phyloP scores from a whole-genome alignment of 257 asterid species.

The Gentiana dahurica region DNA sequence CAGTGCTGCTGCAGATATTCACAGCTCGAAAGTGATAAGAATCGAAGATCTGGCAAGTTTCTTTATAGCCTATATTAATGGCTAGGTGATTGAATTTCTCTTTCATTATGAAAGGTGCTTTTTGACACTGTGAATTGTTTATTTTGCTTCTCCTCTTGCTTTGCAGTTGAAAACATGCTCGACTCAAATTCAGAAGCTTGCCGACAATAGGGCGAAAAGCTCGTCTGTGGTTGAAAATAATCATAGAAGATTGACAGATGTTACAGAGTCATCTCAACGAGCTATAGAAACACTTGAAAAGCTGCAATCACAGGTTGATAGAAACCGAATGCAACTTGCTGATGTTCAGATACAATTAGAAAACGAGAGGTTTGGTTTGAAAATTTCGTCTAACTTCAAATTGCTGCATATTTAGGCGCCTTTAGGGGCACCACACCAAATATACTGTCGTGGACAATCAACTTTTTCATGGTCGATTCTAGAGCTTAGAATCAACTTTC shows the following conservation, averaged over 20 bases:
- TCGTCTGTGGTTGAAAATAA: conserved; percentile 42
- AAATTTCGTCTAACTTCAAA: too few species aligned
- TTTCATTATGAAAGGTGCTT: not conserved
- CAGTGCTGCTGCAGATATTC: conserved; percentile 48
- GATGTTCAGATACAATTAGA: conserved; percentile 85
- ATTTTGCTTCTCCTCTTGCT: conserved; percentile 11
- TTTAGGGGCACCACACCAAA: too few species aligned
- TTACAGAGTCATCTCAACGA: conserved; percentile 47
- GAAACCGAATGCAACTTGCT: conserved; percentile 45
- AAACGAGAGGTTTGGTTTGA: conserved; percentile 56
- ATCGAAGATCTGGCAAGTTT: conserved; percentile 76
- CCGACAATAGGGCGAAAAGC: conserved; percentile 59
- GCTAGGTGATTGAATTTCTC: conserved; percentile 4
- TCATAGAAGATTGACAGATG: conserved; percentile 47
- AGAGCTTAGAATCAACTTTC: too few species aligned
- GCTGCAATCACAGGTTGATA: conserved; percentile 56
- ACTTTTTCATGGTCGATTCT: too few species aligned
- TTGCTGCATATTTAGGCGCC: too few species aligned
- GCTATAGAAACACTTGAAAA: conserved; percentile 51
- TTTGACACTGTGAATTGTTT: not conserved
- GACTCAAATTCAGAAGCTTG: conserved; percentile 61
- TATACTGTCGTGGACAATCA: too few species aligned
- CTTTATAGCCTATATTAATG: not conserved
- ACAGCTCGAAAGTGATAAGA: conserved; percentile 54
- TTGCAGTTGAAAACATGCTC: conserved; percentile 70